Base-by-base conservation (phyloP, 345 rosid genomes). In the Reutealis trisperma region DNA sequence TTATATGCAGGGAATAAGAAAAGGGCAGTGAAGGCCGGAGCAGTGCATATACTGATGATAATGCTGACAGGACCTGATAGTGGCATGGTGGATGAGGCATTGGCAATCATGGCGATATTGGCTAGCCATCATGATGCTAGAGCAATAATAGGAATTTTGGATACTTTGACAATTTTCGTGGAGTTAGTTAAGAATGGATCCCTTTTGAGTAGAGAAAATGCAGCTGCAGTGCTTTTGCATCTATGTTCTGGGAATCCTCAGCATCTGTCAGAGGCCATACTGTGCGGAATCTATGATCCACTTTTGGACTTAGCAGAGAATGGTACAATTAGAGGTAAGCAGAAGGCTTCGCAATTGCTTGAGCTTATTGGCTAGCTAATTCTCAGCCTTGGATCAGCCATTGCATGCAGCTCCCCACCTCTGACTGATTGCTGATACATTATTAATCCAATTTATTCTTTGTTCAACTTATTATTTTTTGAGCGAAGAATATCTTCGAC, bases 71-170 rank as follows among this genome's bases (percentile, higher is more conserved):
- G 89, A 80, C 89, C 91, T 1, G 93, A 45, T 7, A 27, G 94
- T 32, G 82, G 89, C 68, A 90, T 94, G 97, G 88, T 90, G 37
- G 98, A 92, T 68, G 94, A 92, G 77, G 92, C 98, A 13, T 88
- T 94, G 4, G 96, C 97, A 45, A 89, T 92, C 64, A 75, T 94
- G 12, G 95, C 98, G 2, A 89, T 92, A 79, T 86, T 92, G 59
- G 83, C 97, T 2, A 89, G 98, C 86, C 94, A 92, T 67, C 81
- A 92, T 0, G 98, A 92, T 75, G 97, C 92, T 16, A 92, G 85
- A 82, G 79, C 90, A 0, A 85, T 88, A 63, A 92, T 94, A 60
- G 97, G 93, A 64, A 88, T 93, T 57, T 91, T 89, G 1, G 89
- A 88, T 67, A 90, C 94, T 11, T 91, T 94, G 70, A 92, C 92